Base-by-base conservation (phyloP, 1,284 basidiomycete genomes). In the Malassezia sympodialis region DNA sequence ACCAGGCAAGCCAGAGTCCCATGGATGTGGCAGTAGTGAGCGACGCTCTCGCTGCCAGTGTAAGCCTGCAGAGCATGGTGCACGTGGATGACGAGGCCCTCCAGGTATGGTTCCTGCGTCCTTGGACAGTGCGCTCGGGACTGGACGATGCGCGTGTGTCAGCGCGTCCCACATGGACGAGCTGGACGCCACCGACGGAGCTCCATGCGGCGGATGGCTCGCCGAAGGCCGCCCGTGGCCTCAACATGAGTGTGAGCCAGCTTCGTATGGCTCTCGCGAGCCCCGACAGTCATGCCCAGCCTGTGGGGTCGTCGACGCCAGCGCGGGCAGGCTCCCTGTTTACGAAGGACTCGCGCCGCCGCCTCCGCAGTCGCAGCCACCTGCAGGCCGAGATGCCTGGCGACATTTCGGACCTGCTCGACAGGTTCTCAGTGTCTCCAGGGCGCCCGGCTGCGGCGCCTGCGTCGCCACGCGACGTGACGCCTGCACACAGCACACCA, bases 71-170 rank as follows among this genome's bases (percentile, higher is more conserved):
- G 53, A 51, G 39, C 17, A 56, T 61, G 5, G 59, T 64, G 17
- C 55, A 60, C 34, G 58, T 65, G 17, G 58, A 65, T 27, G 31
- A 51, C 3, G 23, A 53, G n/a, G 46, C 59, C 30, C 56, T 73
- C 31, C 58, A 59, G 39, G 46, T 48, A 8, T 73, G 67, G 67
- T 55, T 73, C 49, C 58, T 58, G 43, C 64, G 69, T 35, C 67
- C 66, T 35, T 73, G 71, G 71, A 66, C 60, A 45, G 67, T 69
- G 30, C 40, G 42, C 37, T 61, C 64, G 12, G 69, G 67, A 15
- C 61, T 67, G 2, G 65, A 71, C 45, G 68, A 72, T 52, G 62
- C 63, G 2, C 23, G 43, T 27, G 31, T 19, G 1, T 30, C 47
- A 15, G 54, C 54, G 17, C 49, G 21, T 3, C 37, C 28, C 30